These are phyloP conservation scores for Cystofilobasidium ferigula DNA, from an alignment of 768 basidiomycete species.

Conservation along the genomic window DNA sequence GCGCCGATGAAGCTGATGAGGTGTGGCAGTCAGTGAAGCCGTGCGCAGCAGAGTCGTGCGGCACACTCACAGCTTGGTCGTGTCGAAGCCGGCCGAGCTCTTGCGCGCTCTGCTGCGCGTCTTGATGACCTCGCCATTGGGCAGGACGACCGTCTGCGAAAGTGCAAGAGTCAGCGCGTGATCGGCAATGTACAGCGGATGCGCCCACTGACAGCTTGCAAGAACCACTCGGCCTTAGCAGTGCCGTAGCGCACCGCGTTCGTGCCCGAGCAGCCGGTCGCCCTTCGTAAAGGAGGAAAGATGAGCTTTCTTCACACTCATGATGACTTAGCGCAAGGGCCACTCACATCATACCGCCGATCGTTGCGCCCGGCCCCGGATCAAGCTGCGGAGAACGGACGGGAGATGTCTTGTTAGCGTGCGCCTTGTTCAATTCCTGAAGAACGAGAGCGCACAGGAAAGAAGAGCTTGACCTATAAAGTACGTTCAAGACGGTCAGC, in stretches of 20 bases:
- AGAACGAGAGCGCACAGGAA: constrained; percentile 48
- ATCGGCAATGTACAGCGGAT: background rate
- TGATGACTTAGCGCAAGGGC: background rate
- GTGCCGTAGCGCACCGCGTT: constrained; percentile 66
- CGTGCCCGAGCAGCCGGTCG: constrained; percentile 77
- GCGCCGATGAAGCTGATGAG: constrained; percentile 60
- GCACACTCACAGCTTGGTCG: constrained; percentile 47
- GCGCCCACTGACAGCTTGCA: constrained; percentile 52
- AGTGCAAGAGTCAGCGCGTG: background rate
- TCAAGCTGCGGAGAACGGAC: constrained; percentile 31
- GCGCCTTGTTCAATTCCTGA: constrained; percentile 30
- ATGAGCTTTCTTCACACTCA: background rate
- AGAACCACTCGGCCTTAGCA: constrained; percentile 76
- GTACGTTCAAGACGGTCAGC: no score
- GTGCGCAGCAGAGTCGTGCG: background rate
- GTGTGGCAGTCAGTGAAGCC: background rate
- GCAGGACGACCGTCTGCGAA: constrained; percentile 70
- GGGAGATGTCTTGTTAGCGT: constrained; percentile 37
- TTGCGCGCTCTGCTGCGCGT: constrained; percentile 54
- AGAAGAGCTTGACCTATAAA: constrained; percentile 78
- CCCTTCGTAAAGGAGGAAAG: constrained; percentile 45
- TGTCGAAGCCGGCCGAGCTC: constrained; percentile 76
- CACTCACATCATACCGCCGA: constrained; percentile 27
- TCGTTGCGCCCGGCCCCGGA: constrained; percentile 59
- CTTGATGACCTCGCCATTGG: constrained; percentile 80